These are phyloP conservation scores for Nicotiana obtusifolia DNA, from an alignment of 257 asterid genomes.

Conservation along the genomic window DNA sequence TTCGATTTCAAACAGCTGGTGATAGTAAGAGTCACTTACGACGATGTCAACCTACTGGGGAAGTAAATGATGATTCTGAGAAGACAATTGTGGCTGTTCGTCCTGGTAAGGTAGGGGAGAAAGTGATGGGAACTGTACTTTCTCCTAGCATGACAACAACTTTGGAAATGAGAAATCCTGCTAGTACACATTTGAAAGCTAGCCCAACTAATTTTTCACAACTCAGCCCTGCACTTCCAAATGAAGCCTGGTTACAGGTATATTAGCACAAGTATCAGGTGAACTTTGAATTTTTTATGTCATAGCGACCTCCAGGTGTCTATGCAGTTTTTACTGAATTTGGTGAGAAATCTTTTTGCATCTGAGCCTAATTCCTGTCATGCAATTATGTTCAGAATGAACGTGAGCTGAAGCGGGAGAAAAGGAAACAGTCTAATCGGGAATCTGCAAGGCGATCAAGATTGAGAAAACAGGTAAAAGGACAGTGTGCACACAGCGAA, in stretches of 20 bases:
- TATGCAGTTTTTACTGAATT: neutral
- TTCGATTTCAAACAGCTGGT: slow-evolving; percentile 3
- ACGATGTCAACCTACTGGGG: slow-evolving; percentile 22
- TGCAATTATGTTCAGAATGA: slow-evolving; percentile 49
- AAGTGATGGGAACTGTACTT: slow-evolving; percentile 26
- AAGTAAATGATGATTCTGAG: slow-evolving; percentile 36
- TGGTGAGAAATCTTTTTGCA: neutral
- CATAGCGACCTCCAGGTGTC: neutral
- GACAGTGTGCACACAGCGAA: neutral
- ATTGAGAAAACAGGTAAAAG: slow-evolving; percentile 82
- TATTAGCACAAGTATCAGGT: neutral
- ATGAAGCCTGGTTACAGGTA: slow-evolving; percentile 70
- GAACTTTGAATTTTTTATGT: neutral
- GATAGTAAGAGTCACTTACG: neutral
- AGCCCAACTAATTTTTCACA: slow-evolving; percentile 35
- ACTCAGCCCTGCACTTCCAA: slow-evolving; percentile 28
- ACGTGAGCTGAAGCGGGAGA: slow-evolving; percentile 79
- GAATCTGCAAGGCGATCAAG: slow-evolving; percentile 99
- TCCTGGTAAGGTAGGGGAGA: slow-evolving; percentile 28
- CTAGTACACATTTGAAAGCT: slow-evolving; percentile 35
- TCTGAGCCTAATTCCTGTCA: neutral
- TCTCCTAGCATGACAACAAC: slow-evolving; percentile 38
- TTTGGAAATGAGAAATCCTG: slow-evolving; percentile 46
- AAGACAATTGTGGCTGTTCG: slow-evolving; percentile 27
- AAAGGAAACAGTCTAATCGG: slow-evolving; percentile 95